Evolutionary conservation across 257 asterid species (phyloP).

Genomic region (Solanum sparsipilum): DNA sequence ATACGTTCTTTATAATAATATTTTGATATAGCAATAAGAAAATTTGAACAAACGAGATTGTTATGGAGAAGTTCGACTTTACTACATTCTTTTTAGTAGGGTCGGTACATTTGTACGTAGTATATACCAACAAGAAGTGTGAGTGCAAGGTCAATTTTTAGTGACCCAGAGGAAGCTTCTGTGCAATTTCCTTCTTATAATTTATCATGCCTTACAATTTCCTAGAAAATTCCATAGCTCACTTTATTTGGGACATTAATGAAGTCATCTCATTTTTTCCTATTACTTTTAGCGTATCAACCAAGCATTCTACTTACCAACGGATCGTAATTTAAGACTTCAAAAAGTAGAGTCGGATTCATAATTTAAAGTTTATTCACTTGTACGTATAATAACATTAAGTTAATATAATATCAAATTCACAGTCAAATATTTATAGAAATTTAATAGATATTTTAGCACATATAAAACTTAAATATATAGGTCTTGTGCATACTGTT

Average conservation of each 20-base stretch:
- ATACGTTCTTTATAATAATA: too few relatives aligned
- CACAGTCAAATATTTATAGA: neutral
- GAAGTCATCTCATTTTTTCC: neutral
- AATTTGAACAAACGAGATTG: neutral
- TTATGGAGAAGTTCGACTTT: neutral
- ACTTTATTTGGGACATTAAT: neutral
- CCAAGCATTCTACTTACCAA: neutral
- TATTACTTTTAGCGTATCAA: neutral
- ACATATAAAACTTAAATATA: neutral
- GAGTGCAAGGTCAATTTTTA: neutral
- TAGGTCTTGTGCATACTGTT: too few relatives aligned
- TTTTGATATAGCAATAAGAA: neutral
- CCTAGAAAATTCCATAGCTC: neutral
- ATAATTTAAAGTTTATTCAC: neutral
- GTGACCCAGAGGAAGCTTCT: constrained; percentile 21
- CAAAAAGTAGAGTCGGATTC: neutral
- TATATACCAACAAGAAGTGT: neutral
- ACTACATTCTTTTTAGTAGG: neutral
- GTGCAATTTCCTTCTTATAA: constrained; percentile 19
- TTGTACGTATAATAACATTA: neutral
- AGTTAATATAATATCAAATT: neutral
- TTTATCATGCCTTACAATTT: constrained; percentile 6
- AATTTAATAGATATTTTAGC: neutral
- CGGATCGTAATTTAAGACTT: neutral
- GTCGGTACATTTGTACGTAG: neutral